Evolutionary conservation across 371 early-diverging fungal genomes (phyloP), one percentile per base, ranked within the genome.

Genomic region (Mycotypha africana): DNA sequence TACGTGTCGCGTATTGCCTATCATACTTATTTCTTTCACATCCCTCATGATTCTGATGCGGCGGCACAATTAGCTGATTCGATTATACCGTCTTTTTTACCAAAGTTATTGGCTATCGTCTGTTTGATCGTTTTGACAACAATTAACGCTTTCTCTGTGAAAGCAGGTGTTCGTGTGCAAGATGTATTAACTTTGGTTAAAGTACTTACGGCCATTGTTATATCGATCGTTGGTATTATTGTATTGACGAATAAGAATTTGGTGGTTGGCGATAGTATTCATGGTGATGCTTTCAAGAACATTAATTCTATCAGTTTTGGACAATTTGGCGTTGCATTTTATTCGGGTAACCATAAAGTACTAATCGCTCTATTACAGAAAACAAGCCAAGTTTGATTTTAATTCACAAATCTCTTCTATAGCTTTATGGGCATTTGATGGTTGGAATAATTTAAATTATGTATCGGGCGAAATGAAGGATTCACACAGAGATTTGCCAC

Each of bases 371-470:
- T n/a, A n/a, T n/a, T n/a, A n/a, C n/a, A n/a, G n/a, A 39, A 36
- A 39, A 42, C 30, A 35, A 14, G 19, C 4, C n/a, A 28, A 11
- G 10, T 10, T 23, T n/a, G 8, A 15, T 36, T n/a, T 0, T 16
- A 39, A 16, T 4, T 25, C 10, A 16, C 22, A 34, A 0, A 28
- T 22, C n/a, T n/a, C 65, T 24, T 58, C 47, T 28, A 45, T 58
- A 67, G 81, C 84, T 22, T 69, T 95, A n/a, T 95, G 93, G 91
- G 92, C 94, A 0, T 94, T 91, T 56, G 93, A 91, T 54, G 95
- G 95, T 3, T 78, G 78, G 90, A 89, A 89, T 45, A 93, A 89
- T 51, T 65, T 95, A 10, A 93, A 92, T 46, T 85, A 88, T 48
- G 89, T 91, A 20, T 81, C 90, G 14, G 90, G 91, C 19, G 96